Conservation (phyloP, 345 rosid genomes). For the Lepidium africanum region DNA sequence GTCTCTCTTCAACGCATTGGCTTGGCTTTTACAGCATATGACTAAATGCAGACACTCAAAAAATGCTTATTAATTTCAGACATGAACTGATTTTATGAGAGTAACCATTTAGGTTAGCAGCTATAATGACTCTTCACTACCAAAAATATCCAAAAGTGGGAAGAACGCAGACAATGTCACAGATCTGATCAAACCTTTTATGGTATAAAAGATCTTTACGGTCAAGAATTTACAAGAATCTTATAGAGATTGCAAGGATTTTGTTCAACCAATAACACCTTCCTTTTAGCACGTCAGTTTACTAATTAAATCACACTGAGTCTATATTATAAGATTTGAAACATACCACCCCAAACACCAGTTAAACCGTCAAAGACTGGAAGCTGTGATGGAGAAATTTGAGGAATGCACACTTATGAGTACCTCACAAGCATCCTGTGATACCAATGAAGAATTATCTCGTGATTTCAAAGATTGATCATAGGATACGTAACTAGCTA, state of each 20-base stretch:
- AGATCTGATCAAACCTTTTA: background rate
- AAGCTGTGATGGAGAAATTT: constrained; percentile 61
- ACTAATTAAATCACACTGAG: background rate
- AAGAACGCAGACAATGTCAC: constrained; percentile 3
- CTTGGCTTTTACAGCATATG: constrained; percentile 11
- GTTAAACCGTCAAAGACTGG: constrained; percentile 68
- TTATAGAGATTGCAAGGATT: background rate
- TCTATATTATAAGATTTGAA: background rate
- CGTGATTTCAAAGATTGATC: constrained; percentile 75
- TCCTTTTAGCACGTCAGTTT: background rate
- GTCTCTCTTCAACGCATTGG: background rate
- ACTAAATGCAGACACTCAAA: background rate
- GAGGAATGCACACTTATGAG: constrained; percentile 64
- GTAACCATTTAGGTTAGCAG: background rate
- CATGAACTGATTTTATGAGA: constrained; percentile 53
- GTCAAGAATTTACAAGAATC: constrained; percentile 9
- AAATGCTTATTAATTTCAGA: constrained; percentile 43
- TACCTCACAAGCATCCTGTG: constrained; percentile 81
- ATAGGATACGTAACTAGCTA: constrained; percentile 90
- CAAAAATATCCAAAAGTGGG: background rate
- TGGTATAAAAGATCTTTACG: background rate
- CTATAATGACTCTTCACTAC: background rate
- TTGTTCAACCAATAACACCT: background rate
- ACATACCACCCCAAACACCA: constrained; percentile 87
- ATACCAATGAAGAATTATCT: constrained; percentile 97